Evolutionary conservation across 345 rosid genomes (phyloP), one percentile per base, ranked within the genome.

Genomic region (Lenwebbia sp.): DNA sequence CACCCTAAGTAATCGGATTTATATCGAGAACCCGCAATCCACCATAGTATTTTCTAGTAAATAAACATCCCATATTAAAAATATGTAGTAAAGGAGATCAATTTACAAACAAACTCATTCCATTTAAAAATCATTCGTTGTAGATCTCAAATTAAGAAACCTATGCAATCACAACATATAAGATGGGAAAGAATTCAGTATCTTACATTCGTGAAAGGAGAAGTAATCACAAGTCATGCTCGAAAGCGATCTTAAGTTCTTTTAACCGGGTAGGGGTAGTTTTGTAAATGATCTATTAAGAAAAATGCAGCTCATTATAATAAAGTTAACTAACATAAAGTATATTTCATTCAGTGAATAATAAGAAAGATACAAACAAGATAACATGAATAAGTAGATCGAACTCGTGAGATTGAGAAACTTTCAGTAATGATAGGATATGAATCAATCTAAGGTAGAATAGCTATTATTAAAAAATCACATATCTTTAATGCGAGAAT

Each of bases 381-480:
- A 33, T 17, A 19, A 33, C 7, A 70, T 9, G 25, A 65, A 33
- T 19, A 33, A 70, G 3, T 19, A 70, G 44, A 10, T 17, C 47
- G 0, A 62, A 19, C 12, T 33, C 78, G 9, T 0, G 47, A 70
- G 58, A 22, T 8, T 55, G 5, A 23, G 10, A 33, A 30, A 70
- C 2, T 70, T 19, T 33, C 44, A 0, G 0, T 4, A 4, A 33
- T 70, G 2, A 2, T 2, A 1, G 25, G 37, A 33, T 70, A 70
- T 8, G 25, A 33, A 33, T 33, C 8, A 33, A 33, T 22, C 21
- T 70, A 33, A 17, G 25, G 25, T 2, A 19, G 25, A 44, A 19
- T 33, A 7, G 3, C 33, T 37, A 62, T 62, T 62, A 62, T 7
- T 37, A 15, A 62, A 30, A 21, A 60, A 60, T 62, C 22, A 15